Evolutionary conservation across 139 green algal genomes (phyloP).

Genomic region (Dunaliella primolecta): DNA sequence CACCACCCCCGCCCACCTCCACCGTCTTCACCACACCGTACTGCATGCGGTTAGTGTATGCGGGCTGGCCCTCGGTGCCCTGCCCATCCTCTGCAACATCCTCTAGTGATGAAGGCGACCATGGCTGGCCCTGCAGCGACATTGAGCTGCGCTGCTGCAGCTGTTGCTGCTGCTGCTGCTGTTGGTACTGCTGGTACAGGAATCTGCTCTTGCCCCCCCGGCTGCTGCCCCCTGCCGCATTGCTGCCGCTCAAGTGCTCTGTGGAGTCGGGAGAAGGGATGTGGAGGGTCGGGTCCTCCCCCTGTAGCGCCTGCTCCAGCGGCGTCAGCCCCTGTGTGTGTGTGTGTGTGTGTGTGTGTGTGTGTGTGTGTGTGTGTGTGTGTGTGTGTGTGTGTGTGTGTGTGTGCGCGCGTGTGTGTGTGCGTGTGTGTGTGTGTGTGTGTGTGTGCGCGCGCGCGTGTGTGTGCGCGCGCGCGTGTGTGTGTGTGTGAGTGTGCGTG

Average conservation of each 20-base stretch:
- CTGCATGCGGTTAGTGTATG: no score
- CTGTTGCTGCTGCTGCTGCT: not conserved
- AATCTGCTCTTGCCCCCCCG: not conserved
- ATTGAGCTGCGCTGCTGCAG: not conserved
- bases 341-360: constrained; percentile 2
- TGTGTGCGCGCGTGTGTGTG: constrained; percentile 25
- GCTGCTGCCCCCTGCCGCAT: no score
- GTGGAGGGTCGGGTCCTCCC: no score
- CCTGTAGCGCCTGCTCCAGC: not conserved
- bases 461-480: no score
- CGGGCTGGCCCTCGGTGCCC: no score
- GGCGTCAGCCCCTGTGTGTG: not conserved
- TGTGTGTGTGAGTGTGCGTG: no score
- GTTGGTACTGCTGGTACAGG: not conserved
- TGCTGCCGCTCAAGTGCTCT: not conserved
- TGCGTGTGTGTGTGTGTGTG: no score
- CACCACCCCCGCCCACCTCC: no score
- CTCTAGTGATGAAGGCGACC: no score
- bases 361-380: not conserved
- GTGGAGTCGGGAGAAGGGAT: not conserved
- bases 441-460: no score
- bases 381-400: constrained; percentile 4
- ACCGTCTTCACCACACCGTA: no score
- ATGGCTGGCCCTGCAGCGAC: not conserved
- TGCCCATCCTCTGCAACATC: no score